Percentiles rank a stretch among this genome's conserved stretches.
phyloP scores from a whole-genome alignment of 441 rosid species.

The Cnidoscolus chayamansa region DNA sequence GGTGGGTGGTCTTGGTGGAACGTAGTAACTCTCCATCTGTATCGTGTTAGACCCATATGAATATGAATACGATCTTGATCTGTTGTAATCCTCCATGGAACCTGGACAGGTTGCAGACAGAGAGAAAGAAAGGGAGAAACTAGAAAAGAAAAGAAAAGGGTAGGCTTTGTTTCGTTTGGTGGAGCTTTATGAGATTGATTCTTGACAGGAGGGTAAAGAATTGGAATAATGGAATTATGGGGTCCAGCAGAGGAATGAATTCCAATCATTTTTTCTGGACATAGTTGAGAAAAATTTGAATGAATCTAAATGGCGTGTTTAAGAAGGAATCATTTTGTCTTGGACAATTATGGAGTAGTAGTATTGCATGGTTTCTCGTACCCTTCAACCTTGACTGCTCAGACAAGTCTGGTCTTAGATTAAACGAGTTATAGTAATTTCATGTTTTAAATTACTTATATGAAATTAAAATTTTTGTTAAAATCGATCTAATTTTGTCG shows the following conservation, averaged over 20 bases:
- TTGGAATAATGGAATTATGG: slow-evolving; percentile 24
- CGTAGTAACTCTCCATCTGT: slow-evolving; percentile 55
- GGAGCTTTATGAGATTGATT: slow-evolving; percentile 9
- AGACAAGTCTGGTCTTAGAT: neutral
- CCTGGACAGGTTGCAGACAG: slow-evolving; percentile 1
- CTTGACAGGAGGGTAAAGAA: slow-evolving; percentile 18
- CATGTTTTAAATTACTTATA: too few relatives aligned
- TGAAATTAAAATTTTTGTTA: too few relatives aligned
- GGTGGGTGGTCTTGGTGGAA: slow-evolving; percentile 29
- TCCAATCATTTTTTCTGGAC: neutral
- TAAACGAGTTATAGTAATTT: too few relatives aligned
- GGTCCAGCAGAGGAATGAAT: slow-evolving; percentile 11
- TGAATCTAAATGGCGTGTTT: slow-evolving; percentile 25
- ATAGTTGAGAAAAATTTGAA: neutral
- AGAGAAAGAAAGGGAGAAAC: slow-evolving; percentile 5
- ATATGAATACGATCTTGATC: slow-evolving; percentile 40
- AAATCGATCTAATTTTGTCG: too few relatives aligned
- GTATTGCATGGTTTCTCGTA: neutral
- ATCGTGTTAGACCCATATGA: slow-evolving; percentile 38
- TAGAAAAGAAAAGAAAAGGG: neutral
- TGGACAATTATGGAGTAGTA: slow-evolving; percentile 1
- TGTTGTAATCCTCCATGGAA: slow-evolving; percentile 52
- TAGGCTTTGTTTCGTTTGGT: slow-evolving; percentile 9
- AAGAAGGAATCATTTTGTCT: slow-evolving; percentile 28
- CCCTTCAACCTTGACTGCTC: slow-evolving; percentile 21